Base-by-base conservation (phyloP, 805 yeast species). In the Candida nonsorbophila region DNA sequence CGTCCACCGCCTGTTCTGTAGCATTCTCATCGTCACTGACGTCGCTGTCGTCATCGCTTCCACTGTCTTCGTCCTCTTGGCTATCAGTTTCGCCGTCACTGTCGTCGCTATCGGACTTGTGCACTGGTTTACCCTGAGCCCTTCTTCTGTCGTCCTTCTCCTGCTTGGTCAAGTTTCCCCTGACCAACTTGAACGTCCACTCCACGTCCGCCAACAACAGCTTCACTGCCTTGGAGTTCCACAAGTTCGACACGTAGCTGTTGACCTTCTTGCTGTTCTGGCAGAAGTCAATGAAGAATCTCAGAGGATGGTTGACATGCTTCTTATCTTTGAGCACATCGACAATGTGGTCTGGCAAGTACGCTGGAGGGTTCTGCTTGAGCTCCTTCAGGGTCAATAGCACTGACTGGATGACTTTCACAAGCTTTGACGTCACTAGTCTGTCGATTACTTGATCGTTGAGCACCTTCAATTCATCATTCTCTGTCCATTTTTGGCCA, bases 131-230 rank as follows among this genome's bases (percentile, higher is more conserved):
- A 33, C 45, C 49, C 5, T 29, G 28, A 8, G 28, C 24, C 14
- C 20, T 22, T 16, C 36, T 28, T 28, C 63, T 52, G 0, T 41
- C 43, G 1, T 41, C 49, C 24, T 43, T 46, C 30, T 63, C 70
- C 27, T 66, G 61, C 14, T 54, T 49, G 3, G 60, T 54, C 29
- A 71, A 48, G 16, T 67, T 49, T 13, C 73, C 72, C 38, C 75
- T 63, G n/a, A 67, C 60, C 23, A 69, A 59, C 21, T 63, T 64
- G 38, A 70, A 55, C 27, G 62, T 33, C 75, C 59, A 59, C 42
- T 72, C 57, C 45, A 67, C 43, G 38, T 60, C 64, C n/a, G 29
- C 40, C 22, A 62, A 34, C 22, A 57, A 24, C 21, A 46, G 46
- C 38, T 62, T 64, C n/a, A 69, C 42, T 6, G 47, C 41, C 36